phyloP scores from a whole-genome alignment of 306 rosid species.

The Abrus pulchellus region DNA sequence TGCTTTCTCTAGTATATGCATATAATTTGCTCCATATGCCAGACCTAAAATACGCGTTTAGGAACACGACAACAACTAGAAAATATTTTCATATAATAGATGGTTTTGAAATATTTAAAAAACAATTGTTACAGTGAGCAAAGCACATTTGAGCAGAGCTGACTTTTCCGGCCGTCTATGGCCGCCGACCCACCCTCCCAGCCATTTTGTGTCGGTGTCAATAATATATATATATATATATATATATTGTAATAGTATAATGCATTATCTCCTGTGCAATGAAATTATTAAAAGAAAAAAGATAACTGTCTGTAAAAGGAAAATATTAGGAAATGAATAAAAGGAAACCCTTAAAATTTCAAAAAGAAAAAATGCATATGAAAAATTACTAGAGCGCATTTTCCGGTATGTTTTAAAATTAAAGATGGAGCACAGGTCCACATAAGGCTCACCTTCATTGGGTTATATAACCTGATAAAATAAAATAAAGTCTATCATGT shows the following conservation, averaged over 20 bases:
- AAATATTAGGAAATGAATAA: not conserved
- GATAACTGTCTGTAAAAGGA: not conserved
- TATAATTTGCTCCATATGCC: conserved; percentile 30
- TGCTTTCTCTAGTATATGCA: not conserved
- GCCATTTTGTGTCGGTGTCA: not conserved
- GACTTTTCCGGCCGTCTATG: conserved; percentile 27
- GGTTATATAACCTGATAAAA: not conserved
- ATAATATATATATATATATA: no score
- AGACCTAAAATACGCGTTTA: conserved; percentile 28
- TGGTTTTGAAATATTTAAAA: not conserved
- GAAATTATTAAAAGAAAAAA: not conserved
- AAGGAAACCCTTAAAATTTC: not conserved
- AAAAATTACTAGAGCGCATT: not conserved
- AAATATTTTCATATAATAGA: not conserved
- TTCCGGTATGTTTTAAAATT: conserved; percentile 4
- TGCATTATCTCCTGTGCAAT: not conserved
- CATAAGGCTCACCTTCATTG: not conserved
- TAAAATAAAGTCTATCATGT: not conserved
- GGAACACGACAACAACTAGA: conserved; percentile 6
- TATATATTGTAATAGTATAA: not conserved
- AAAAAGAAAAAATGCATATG: not conserved
- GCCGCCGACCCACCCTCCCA: not conserved
- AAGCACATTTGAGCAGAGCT: not conserved
- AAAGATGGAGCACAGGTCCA: not conserved
- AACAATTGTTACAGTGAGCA: not conserved